Conservation (phyloP, 192 early-diverging fungal genomes). For the Podila epigama region DNA sequence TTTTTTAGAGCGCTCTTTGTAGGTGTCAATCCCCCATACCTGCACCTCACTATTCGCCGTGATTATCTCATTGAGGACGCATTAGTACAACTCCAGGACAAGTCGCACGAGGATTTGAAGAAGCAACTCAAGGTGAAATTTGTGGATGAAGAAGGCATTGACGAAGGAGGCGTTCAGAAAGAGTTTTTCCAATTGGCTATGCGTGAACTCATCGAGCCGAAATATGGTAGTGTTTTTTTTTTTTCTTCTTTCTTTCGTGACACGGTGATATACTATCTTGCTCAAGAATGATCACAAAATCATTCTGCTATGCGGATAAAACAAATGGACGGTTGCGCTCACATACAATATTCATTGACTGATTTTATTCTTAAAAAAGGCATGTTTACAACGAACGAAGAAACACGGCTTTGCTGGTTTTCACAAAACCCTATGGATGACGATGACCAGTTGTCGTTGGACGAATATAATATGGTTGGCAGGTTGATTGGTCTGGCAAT, state of each 20-base stretch:
- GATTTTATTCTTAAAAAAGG: constrained; percentile 16
- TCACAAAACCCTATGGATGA: constrained; percentile 60
- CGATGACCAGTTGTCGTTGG: constrained; percentile 58
- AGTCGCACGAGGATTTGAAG: constrained; percentile 84
- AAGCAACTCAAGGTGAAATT: constrained; percentile 92
- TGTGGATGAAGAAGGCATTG: constrained; percentile 92
- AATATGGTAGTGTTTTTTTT: constrained; percentile 69
- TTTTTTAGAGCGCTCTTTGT: constrained; percentile 81
- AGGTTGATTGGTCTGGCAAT: constrained; percentile 90
- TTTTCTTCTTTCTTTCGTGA: not conserved
- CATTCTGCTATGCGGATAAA: too few species aligned
- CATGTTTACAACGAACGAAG: constrained; percentile 83
- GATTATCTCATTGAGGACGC: constrained; percentile 75
- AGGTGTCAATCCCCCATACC: constrained; percentile 78
- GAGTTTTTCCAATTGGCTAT: constrained; percentile 94
- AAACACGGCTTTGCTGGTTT: constrained; percentile 88
- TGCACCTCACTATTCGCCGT: constrained; percentile 73
- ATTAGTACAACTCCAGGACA: constrained; percentile 69
- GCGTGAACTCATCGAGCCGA: constrained; percentile 84
- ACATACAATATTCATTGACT: too few species aligned
- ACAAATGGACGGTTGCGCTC: too few species aligned
- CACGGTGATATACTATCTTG: too few species aligned
- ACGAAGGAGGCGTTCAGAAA: constrained; percentile 94
- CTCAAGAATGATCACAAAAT: too few species aligned
- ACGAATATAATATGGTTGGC: constrained; percentile 89